Evolutionary conservation across 2,329 filamentous ascomycete species (phyloP), one percentile per base, ranked within the genome.

Genomic region (Rosellinia necatrix): DNA sequence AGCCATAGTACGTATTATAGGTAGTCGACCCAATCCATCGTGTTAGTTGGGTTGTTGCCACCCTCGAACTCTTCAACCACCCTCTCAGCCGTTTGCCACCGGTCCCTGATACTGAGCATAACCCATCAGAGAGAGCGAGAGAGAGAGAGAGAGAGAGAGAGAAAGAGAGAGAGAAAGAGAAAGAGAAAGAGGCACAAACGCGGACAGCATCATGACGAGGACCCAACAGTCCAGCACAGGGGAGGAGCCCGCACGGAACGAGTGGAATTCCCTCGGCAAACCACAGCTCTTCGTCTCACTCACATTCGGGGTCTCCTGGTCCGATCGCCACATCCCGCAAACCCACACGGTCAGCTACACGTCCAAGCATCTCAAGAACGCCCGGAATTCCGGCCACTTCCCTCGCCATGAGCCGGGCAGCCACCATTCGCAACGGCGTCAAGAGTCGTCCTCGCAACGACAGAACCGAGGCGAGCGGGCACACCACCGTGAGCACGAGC

Each of bases 281-380:
- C 77, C 76, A 24, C 76, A 78, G 55, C 70, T 82, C 50, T 82
- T 80, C 55, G 68, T 82, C 8, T 76, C 80, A 51, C 68, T 83
- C 56, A 79, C 81, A 64, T 79, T 82, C 56, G 78, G 80, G 25
- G 68, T 83, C 21, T 80, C 79, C 1, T 81, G 77, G 74, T 73
- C 74, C 22, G 72, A 72, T n/a, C 74, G 73, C 34, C 72, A 77
- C 52, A 56, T 74, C 10, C 72, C 76, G 10, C 77, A 74, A 55
- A 75, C 69, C 48, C 78, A 78, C 56, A 74, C 75, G 24, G 58
- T 80, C 57, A 77, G 77, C 40, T 81, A 79, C 60, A 76, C 73
- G 60, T 81, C 79, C 15, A 74, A 75, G 53, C 74, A 71, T 51
- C 65, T 78, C 49, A 76, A 77, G 53, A 65, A 64, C 17, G 65